phyloP scores from a whole-genome alignment of 2,329 filamentous ascomycete genomes.

The Stagonosporopsis chrysanthemi region DNA sequence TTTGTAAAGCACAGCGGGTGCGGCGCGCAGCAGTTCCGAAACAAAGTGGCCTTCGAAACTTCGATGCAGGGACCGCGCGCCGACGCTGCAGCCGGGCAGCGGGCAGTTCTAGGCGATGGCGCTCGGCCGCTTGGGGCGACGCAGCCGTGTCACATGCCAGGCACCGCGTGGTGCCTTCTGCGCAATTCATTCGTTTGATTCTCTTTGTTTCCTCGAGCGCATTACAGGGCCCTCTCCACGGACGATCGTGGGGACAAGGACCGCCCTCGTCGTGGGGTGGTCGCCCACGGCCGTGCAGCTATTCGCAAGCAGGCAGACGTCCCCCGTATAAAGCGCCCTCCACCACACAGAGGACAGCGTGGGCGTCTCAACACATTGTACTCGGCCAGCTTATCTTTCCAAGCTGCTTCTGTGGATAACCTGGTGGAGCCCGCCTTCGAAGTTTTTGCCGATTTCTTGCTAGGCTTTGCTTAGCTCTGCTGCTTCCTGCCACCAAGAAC shows the following conservation, averaged over 20 bases:
- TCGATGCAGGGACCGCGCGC: conserved; percentile 13
- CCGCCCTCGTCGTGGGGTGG: conserved; percentile 13
- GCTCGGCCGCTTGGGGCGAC: conserved; percentile 11
- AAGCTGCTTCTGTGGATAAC: conserved; percentile 9
- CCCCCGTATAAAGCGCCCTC: conserved; percentile 14
- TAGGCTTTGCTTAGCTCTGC: conserved; percentile 20
- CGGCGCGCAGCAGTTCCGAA: conserved; percentile 14
- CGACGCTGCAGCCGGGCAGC: neutral
- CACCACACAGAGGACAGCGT: conserved; percentile 14
- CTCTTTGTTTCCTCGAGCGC: conserved; percentile 8
- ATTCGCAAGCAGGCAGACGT: neutral
- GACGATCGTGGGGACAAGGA: conserved; percentile 11
- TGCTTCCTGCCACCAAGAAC: conserved; percentile 19
- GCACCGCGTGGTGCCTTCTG: conserved; percentile 13
- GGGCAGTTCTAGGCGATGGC: conserved; percentile 13
- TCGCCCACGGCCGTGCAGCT: conserved; percentile 12
- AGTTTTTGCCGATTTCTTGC: conserved; percentile 16
- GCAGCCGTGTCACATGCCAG: conserved; percentile 21
- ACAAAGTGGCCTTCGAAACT: conserved; percentile 10
- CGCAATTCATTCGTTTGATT: conserved; percentile 17
- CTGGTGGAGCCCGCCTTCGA: conserved; percentile 13
- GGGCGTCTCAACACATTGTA: conserved; percentile 14
- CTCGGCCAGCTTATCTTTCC: conserved; percentile 16
- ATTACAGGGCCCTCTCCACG: conserved; percentile 13
- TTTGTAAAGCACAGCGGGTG: conserved; percentile 9